Conservation (phyloP, 1,139 yeast genomes). For the Yamadazyma taylorii region DNA sequence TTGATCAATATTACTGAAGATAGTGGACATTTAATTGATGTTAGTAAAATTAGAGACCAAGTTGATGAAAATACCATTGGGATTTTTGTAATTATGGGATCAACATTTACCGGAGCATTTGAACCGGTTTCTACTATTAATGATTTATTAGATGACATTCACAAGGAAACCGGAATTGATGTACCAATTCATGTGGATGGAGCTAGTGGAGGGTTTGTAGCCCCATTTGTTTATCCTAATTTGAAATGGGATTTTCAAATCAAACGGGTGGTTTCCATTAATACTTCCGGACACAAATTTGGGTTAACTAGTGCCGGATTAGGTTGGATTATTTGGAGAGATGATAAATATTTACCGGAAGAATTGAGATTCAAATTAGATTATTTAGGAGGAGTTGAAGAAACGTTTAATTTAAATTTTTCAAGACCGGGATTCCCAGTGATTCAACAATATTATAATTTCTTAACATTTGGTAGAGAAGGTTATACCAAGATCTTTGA, state of each 20-base stretch:
- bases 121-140: conserved; percentile 70
- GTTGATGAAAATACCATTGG: conserved; percentile 94
- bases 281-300: conserved; percentile 93
- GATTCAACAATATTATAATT: conserved; percentile 81
- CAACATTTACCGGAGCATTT: conserved; percentile 91
- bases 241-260: conserved; percentile 81
- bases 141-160: conserved; percentile 62
- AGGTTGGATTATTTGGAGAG: conserved; percentile 90
- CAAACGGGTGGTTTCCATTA: conserved; percentile 77
- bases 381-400: conserved; percentile 88
- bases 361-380: conserved; percentile 74
- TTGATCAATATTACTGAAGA: conserved; percentile 62
- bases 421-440: conserved; percentile 94
- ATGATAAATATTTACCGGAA: conserved; percentile 61
- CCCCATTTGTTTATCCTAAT: conserved; percentile 78
- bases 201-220: conserved; percentile 87
- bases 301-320: conserved; percentile 89
- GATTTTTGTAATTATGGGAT: conserved; percentile 82
- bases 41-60: conserved; percentile 54
- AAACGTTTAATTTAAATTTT: conserved; percentile 81
- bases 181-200: conserved; percentile 92
- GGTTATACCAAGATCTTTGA: conserved; percentile 70
- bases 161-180: conserved; percentile 64
- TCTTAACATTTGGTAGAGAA: conserved; percentile 64
- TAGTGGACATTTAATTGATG: conserved; percentile 66